Percentiles rank a stretch among this genome's conserved stretches.
These are phyloP conservation scores for Shiraia sp. DNA, from an alignment of 2,329 filamentous ascomycete species.

Conservation along the genomic window DNA sequence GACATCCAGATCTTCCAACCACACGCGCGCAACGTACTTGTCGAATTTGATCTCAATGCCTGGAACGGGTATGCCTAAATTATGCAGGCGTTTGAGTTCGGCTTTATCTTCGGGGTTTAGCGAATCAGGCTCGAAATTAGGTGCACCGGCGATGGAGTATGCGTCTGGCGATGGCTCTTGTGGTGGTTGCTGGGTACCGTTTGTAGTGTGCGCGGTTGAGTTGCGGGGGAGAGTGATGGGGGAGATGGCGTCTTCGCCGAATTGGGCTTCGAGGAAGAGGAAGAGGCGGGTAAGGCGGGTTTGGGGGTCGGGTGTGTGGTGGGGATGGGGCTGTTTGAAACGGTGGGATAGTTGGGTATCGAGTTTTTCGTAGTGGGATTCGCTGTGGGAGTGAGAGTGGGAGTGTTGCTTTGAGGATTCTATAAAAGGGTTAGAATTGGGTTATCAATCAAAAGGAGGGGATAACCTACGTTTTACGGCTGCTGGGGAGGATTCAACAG, in stretches of 20 bases:
- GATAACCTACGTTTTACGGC: slow-evolving; percentile 80
- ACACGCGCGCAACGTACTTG: slow-evolving; percentile 83
- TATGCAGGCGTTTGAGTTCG: slow-evolving; percentile 79
- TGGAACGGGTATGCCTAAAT: slow-evolving; percentile 85
- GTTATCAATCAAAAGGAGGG: slow-evolving; percentile 2
- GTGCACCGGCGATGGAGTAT: slow-evolving; percentile 12
- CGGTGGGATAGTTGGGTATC: slow-evolving; percentile 20
- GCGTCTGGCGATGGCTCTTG: slow-evolving; percentile 2
- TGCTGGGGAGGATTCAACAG: slow-evolving; percentile 90
- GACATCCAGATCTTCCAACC: slow-evolving; percentile 89
- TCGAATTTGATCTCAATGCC: slow-evolving; percentile 87
- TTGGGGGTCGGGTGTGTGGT: slow-evolving; percentile 70
- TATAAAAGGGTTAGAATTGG: slow-evolving; percentile 18
- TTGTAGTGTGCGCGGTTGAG: slow-evolving; percentile 41
- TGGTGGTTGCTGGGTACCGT: slow-evolving; percentile 3
- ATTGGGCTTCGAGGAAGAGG: slow-evolving; percentile 97
- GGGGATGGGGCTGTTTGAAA: slow-evolving; percentile 63
- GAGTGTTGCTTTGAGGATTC: slow-evolving; percentile 44
- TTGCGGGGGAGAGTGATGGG: slow-evolving; percentile 72
- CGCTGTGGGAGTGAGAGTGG: slow-evolving; percentile 23
- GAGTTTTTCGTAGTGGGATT: slow-evolving; percentile 10
- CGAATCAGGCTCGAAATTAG: slow-evolving; percentile 2
- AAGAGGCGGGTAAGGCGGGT: slow-evolving; percentile 84
- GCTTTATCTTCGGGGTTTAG: slow-evolving; percentile 27
- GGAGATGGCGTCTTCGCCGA: slow-evolving; percentile 78